phyloP scores from a whole-genome alignment of 2,329 filamentous ascomycete genomes.

The Anisogramma anomala region DNA sequence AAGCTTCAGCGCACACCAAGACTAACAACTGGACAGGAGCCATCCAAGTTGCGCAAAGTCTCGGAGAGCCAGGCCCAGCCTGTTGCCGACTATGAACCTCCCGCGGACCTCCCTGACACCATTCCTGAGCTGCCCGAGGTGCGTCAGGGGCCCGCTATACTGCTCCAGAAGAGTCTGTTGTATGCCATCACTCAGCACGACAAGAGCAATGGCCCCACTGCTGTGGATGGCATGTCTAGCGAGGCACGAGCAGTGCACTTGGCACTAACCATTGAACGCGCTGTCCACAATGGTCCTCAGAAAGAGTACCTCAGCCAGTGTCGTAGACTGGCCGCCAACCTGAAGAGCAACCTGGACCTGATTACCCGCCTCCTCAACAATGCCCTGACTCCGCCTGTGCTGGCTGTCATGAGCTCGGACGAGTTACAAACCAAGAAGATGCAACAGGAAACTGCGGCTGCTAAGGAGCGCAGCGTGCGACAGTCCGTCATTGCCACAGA shows the following conservation, averaged over 20 bases:
- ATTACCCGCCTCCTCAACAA: slow-evolving; percentile 63
- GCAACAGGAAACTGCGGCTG: slow-evolving; percentile 62
- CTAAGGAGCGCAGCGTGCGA: slow-evolving; percentile 68
- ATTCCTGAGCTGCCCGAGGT: slow-evolving; percentile 46
- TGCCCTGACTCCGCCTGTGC: slow-evolving; percentile 57
- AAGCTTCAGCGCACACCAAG: background rate
- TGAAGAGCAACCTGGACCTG: slow-evolving; percentile 78
- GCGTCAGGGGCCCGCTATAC: slow-evolving; percentile 58
- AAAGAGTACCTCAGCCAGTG: slow-evolving; percentile 51
- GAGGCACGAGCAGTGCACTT: slow-evolving; percentile 57
- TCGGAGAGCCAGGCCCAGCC: slow-evolving; percentile 36
- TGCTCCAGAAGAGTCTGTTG: slow-evolving; percentile 57
- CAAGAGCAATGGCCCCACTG: slow-evolving; percentile 50
- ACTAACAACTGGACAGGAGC: slow-evolving; percentile 24
- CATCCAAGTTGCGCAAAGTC: slow-evolving; percentile 43
- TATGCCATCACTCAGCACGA: slow-evolving; percentile 55
- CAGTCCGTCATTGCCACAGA: slow-evolving; percentile 74
- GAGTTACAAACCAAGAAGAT: slow-evolving; percentile 88
- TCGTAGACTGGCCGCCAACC: slow-evolving; percentile 68
- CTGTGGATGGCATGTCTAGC: slow-evolving; percentile 52
- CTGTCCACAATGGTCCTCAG: slow-evolving; percentile 41
- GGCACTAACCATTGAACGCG: slow-evolving; percentile 70
- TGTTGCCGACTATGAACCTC: slow-evolving; percentile 33
- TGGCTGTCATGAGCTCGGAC: slow-evolving; percentile 80
- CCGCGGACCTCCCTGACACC: slow-evolving; percentile 38